Evolutionary conservation across 2,329 filamentous ascomycete genomes (phyloP).

Genomic region (Botrytis paeoniae): DNA sequence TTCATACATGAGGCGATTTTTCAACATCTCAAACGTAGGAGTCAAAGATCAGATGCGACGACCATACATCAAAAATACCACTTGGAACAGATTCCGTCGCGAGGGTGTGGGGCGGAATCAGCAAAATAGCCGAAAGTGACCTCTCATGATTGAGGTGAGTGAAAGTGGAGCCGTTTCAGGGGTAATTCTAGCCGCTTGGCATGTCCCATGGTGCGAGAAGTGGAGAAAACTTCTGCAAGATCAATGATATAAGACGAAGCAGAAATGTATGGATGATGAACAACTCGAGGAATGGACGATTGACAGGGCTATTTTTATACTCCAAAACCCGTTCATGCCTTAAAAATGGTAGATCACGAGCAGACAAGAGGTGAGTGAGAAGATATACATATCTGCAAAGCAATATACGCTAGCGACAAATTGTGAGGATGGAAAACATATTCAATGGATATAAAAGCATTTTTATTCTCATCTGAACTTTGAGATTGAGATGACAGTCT

Average conservation of each 20-base stretch:
- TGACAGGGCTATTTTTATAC: constrained; percentile 6
- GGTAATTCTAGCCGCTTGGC: constrained; percentile 7
- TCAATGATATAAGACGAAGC: constrained; percentile 5
- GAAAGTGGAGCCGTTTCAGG: constrained; percentile 7
- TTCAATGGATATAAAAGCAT: neutral
- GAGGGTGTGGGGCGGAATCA: neutral
- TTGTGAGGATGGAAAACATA: neutral
- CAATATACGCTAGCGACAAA: neutral
- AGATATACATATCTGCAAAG: neutral
- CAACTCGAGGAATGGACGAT: neutral
- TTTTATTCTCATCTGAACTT: neutral
- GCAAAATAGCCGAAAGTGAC: constrained; percentile 6
- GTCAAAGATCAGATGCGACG: neutral
- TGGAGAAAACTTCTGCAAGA: neutral
- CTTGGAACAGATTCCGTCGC: constrained; percentile 10
- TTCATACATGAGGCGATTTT: constrained; percentile 5
- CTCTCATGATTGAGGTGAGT: neutral
- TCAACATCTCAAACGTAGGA: constrained; percentile 7
- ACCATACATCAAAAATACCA: neutral
- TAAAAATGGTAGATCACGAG: neutral
- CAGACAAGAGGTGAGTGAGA: neutral
- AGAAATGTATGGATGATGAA: constrained; percentile 9
- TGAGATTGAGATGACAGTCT: neutral
- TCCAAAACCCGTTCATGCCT: neutral
- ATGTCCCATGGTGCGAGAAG: neutral